phyloP scores from a whole-genome alignment of 2,329 filamentous ascomycete species.

The Whalleya microplaca region DNA sequence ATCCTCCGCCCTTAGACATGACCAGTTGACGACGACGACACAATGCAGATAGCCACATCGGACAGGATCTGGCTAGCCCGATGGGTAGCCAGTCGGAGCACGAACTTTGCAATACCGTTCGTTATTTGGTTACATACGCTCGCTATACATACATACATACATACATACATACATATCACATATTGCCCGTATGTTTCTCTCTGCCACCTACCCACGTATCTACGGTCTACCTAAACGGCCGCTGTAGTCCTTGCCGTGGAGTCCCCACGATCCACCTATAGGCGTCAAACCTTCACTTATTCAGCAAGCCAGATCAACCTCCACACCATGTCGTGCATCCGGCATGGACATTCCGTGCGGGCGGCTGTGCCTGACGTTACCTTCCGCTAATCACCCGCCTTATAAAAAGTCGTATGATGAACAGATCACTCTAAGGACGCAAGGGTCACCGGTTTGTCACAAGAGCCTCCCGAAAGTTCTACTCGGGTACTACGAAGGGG shows the following conservation, averaged over 20 bases:
- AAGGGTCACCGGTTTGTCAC: neutral
- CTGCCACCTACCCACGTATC: neutral
- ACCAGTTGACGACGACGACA: neutral
- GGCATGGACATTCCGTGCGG: conserved; percentile 10
- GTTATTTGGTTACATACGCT: too few species aligned
- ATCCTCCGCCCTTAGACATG: neutral
- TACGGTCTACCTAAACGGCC: conserved; percentile 3
- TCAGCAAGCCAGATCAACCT: conserved; percentile 8
- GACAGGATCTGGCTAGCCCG: neutral
- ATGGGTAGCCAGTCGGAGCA: neutral
- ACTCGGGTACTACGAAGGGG: neutral
- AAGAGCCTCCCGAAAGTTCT: neutral
- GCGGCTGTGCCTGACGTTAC: conserved; percentile 8
- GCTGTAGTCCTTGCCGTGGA: conserved; percentile 1
- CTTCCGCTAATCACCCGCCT: conserved; percentile 6
- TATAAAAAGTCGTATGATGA: conserved; percentile 11
- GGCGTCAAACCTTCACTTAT: neutral
- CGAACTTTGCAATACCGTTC: too few species aligned
- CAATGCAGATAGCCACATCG: neutral
- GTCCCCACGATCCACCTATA: neutral
- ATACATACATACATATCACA: neutral
- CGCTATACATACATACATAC: neutral
- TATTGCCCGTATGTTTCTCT: conserved; percentile 1
- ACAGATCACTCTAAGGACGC: neutral
- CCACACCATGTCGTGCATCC: conserved; percentile 7